These are phyloP conservation scores for Wickerhamomyces silvicola DNA, from an alignment of 805 yeast species.

Conservation along the genomic window DNA sequence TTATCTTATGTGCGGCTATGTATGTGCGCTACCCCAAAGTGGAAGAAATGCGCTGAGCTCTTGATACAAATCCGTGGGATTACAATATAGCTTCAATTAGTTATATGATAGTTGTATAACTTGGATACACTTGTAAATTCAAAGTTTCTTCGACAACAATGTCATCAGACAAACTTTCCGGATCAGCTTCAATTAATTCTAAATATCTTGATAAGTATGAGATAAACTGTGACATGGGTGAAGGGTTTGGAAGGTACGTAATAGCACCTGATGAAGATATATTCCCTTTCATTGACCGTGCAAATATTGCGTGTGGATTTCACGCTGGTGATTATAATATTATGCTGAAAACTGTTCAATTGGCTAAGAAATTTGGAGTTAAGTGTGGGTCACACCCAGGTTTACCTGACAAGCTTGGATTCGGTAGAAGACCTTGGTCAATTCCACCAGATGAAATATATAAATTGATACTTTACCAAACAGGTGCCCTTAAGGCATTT, in stretches of 20 bases:
- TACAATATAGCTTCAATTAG: too few relatives aligned
- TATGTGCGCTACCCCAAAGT: too few relatives aligned
- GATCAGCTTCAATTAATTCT: not conserved
- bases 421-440: slow-evolving; percentile 32
- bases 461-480: slow-evolving; percentile 31
- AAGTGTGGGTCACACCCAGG: slow-evolving; percentile 36
- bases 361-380: slow-evolving; percentile 30
- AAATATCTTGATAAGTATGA: slow-evolving; percentile 9
- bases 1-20: too few relatives aligned
- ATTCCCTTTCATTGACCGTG: slow-evolving; percentile 33
- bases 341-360: slow-evolving; percentile 28
- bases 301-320: slow-evolving; percentile 36
- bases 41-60: too few relatives aligned
- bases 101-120: too few relatives aligned
- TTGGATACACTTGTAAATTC: too few relatives aligned
- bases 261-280: slow-evolving; percentile 35
- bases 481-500: slow-evolving; percentile 33
- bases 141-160: not conserved
- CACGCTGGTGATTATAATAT: slow-evolving; percentile 35
- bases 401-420: slow-evolving; percentile 32
- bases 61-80: too few relatives aligned
- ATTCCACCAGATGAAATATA: slow-evolving; percentile 32
- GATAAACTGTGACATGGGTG: slow-evolving; percentile 31
- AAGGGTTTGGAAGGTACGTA: slow-evolving; percentile 32
- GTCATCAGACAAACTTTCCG: not conserved